Evolutionary conservation across 495 filamentous ascomycete species (phyloP).

Genomic region (Aspergillus hancockii): DNA sequence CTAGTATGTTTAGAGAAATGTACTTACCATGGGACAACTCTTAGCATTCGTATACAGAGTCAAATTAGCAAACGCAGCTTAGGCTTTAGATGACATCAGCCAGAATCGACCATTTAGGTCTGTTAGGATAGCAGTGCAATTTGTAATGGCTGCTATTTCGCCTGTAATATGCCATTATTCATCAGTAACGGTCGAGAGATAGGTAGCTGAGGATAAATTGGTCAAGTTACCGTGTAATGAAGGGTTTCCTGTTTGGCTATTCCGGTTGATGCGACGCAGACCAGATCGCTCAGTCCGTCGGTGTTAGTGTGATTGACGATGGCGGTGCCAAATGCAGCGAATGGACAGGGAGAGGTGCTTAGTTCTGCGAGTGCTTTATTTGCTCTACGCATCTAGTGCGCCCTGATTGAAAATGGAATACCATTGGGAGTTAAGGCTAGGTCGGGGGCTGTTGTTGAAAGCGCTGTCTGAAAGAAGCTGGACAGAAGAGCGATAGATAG

Average conservation of each 20-base stretch:
- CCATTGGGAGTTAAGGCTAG: background rate
- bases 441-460: background rate
- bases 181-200: background rate
- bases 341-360: conserved; percentile 44
- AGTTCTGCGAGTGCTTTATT: conserved; percentile 42
- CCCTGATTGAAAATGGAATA: conserved; percentile 32
- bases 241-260: background rate
- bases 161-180: conserved; percentile 25
- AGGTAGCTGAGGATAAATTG: background rate
- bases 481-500: background rate
- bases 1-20: background rate
- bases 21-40: conserved; percentile 53
- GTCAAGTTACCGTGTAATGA: background rate
- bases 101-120: conserved; percentile 44
- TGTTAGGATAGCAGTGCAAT: conserved; percentile 50
- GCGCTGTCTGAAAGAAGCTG: background rate
- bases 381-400: conserved; percentile 52
- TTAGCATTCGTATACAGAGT: conserved; percentile 58
- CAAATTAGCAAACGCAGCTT: conserved; percentile 46
- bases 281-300: conserved; percentile 35
- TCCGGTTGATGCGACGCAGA: conserved; percentile 38
- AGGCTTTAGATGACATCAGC: conserved; percentile 35
- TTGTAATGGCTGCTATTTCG: conserved; percentile 54
- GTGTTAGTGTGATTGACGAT: conserved; percentile 55
- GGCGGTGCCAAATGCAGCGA: conserved; percentile 50